Base-by-base conservation (phyloP, 768 basidiomycete species). In the Amanita thiersii region DNA sequence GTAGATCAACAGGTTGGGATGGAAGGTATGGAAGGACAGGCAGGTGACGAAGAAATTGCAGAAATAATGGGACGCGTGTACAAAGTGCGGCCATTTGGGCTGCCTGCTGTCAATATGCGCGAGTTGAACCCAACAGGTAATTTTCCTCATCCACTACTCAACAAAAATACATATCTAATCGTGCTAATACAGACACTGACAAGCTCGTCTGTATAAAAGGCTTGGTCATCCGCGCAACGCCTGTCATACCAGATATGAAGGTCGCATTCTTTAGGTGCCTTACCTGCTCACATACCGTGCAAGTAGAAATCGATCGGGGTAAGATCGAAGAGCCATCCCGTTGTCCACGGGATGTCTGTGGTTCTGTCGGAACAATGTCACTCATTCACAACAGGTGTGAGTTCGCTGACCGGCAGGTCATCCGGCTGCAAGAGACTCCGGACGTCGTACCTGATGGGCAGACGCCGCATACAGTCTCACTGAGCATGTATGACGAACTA, bases 231-330 rank as follows among this genome's bases (percentile, higher is more conserved):
- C 86, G 96, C 17, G 88, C 93, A 0, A 97, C 96, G 0, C 90
- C 94, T 8, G 86, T 99, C 53, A 97, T 98, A 45, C 96, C 96
- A 3, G 96, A 99, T 62, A 98, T 99, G 96, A 93, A 94, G 64
- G 79, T 80, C 50, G 96, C 94, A 15, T 98, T 99, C 70, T 99
- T 99, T 77, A 86, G 93, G 41, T 99, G 96, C 63, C 69, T 89
- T 19, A 86, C 84, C 26, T 99, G 96, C 59, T 85, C 85, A 29
- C 96, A 98, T 61, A 97, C 96, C n/a, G 81, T 91, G 5, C 91
- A 91, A 56, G 87, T 90, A 47, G 92, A 96, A 56, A 96, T 98
- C 37, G 93, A 97, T 60, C 83, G 93, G n/a, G 96, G 94, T 31
- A 88, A 90, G 61, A 98, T 99, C 51, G 80, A 86, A 56, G 94